Evolutionary conservation across 192 early-diverging fungal genomes (phyloP).

Genomic region (Backusella australiensis): DNA sequence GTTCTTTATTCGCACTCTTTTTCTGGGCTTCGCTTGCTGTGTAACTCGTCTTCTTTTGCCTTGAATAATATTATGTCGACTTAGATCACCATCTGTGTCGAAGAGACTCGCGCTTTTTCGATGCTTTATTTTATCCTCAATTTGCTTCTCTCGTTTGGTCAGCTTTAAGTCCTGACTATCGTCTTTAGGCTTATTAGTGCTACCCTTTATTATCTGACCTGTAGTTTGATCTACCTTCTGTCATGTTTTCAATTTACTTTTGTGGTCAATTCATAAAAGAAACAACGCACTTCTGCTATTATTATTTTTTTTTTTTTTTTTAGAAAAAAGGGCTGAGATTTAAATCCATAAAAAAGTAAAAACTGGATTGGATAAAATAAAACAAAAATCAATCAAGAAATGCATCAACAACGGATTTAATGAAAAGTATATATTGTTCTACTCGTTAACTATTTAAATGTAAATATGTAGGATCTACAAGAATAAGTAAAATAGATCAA

Average conservation of each 20-base stretch:
- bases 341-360: not conserved
- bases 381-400: too few relatives aligned
- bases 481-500: too few relatives aligned
- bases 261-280: not conserved
- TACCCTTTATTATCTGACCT: not conserved
- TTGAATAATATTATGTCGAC: constrained; percentile 31
- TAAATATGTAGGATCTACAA: too few relatives aligned
- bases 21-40: not conserved
- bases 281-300: not conserved
- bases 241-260: not conserved
- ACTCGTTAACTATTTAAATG: too few relatives aligned
- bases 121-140: constrained; percentile 22
- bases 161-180: constrained; percentile 42
- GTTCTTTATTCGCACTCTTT: not conserved
- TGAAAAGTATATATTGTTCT: too few relatives aligned
- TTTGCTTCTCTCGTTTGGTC: constrained; percentile 20
- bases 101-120: constrained; percentile 19
- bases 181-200: not conserved
- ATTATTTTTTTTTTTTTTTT: not conserved
- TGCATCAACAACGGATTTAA: too few relatives aligned
- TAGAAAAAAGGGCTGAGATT: not conserved
- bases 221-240: not conserved
- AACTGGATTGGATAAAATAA: too few relatives aligned
- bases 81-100: constrained; percentile 38
- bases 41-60: constrained; percentile 5